Conservation (phyloP, 768 basidiomycete genomes). For the Termitomyces sp. region DNA sequence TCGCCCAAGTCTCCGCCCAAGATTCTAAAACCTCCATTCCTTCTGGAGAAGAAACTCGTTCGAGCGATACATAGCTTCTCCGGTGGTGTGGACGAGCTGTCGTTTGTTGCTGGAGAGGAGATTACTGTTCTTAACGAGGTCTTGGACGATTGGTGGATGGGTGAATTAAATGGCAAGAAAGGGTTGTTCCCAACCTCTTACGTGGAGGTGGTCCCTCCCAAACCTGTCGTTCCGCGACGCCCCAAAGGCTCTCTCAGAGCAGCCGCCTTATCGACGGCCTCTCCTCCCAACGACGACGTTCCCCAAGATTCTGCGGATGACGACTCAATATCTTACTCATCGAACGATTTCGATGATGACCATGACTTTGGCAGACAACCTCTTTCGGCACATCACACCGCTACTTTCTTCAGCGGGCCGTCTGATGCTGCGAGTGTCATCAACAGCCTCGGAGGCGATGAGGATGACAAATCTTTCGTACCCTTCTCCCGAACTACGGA, state of each 20-base stretch:
- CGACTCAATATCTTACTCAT: conserved; percentile 17
- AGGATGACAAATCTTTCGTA: conserved; percentile 33
- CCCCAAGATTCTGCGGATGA: conserved; percentile 5
- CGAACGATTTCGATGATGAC: conserved; percentile 43
- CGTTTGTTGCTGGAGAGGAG: conserved; percentile 69
- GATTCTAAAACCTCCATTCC: conserved; percentile 48
- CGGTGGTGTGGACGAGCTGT: conserved; percentile 75
- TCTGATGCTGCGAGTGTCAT: conserved; percentile 40
- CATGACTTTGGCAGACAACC: conserved; percentile 44
- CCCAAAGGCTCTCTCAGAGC: conserved; percentile 8
- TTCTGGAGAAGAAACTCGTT: conserved; percentile 51
- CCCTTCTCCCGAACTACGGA: conserved; percentile 11
- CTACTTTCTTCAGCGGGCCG: conserved; percentile 41
- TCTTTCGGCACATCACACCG: conserved; percentile 31
- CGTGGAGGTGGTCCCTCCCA: conserved; percentile 47
- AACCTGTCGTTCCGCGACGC: conserved; percentile 24
- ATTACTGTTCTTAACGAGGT: conserved; percentile 78
- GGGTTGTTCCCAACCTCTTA: conserved; percentile 84
- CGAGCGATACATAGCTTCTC: conserved; percentile 74
- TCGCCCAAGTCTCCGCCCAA: conserved; percentile 33
- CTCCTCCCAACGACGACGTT: not conserved
- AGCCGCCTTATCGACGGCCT: conserved; percentile 1
- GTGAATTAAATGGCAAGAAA: conserved; percentile 61
- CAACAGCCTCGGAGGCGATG: conserved; percentile 39
- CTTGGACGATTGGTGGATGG: conserved; percentile 90